These are phyloP conservation scores for Phytomonas serpens DNA, from an alignment of 208 protist genomes.

Conservation along the genomic window DNA sequence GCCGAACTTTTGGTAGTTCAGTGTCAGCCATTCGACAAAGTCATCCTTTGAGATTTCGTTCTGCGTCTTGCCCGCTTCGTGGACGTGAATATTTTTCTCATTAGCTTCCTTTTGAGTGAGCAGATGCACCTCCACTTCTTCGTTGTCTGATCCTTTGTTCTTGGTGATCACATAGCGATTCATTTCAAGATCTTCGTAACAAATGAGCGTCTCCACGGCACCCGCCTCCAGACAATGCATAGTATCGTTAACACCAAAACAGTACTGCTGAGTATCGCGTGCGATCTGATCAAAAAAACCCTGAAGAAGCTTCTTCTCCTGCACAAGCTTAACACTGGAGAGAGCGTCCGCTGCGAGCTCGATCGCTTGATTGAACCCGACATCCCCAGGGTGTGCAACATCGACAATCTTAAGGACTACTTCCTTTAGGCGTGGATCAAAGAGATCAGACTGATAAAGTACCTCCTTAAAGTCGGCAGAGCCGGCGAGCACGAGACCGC, in stretches of 20 bases:
- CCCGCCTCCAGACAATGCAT: constrained; percentile 96
- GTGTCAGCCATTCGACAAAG: constrained; percentile 98
- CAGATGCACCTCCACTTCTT: constrained; percentile 41
- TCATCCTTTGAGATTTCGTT: constrained; percentile 87
- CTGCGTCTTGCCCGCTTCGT: constrained; percentile 77
- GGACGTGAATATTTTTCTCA: constrained; percentile 74
- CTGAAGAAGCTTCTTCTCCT: constrained; percentile 99
- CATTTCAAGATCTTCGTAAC: constrained; percentile 97
- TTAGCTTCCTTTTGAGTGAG: constrained; percentile 67
- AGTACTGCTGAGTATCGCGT: constrained; percentile 97
- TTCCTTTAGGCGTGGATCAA: constrained; percentile 96
- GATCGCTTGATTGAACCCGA: constrained; percentile 99
- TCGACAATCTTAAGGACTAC: constrained; percentile 99
- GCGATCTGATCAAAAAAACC: constrained; percentile 98
- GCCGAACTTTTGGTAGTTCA: constrained; percentile 98
- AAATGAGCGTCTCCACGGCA: constrained; percentile 97
- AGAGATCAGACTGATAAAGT: constrained; percentile 94
- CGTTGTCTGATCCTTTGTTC: constrained; percentile 75
- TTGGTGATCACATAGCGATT: constrained; percentile 86
- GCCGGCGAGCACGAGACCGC: constrained; percentile 98
- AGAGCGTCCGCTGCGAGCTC: constrained; percentile 95
- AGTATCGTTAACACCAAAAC: constrained; percentile 98
- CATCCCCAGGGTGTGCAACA: constrained; percentile 99
- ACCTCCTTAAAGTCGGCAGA: constrained; percentile 99
- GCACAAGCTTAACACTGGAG: constrained; percentile 97